Evolutionary conservation across 306 rosid genomes (phyloP).

Genomic region (Cucurbita argyrosperma): DNA sequence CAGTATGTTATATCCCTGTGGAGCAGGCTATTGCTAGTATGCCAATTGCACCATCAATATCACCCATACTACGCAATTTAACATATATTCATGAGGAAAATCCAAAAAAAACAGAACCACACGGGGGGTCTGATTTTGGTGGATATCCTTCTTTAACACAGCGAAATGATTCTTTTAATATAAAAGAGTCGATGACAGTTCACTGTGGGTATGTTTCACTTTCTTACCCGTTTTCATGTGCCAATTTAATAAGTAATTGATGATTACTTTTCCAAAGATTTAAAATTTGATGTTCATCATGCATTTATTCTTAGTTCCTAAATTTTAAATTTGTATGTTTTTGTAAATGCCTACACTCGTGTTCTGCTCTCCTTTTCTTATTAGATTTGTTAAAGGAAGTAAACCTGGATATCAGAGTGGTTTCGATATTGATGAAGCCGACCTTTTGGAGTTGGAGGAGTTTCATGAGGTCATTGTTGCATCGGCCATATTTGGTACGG

Average conservation of each 20-base stretch:
- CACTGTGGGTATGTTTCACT: constrained; percentile 74
- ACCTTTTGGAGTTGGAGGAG: constrained; percentile 67
- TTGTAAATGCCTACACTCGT: neutral
- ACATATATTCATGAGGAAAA: constrained; percentile 56
- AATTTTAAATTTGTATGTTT: neutral
- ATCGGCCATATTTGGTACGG: constrained; percentile 35
- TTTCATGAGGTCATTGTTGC: constrained; percentile 90
- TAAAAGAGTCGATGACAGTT: constrained; percentile 69
- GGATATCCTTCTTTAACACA: constrained; percentile 71
- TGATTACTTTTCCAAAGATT: constrained; percentile 2
- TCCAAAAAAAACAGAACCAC: constrained; percentile 41
- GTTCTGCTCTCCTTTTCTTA: constrained; percentile 14
- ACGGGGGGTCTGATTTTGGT: constrained; percentile 85
- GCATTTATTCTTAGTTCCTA: neutral
- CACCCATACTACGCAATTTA: constrained; percentile 58
- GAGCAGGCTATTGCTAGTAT: constrained; percentile 73
- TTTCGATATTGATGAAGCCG: constrained; percentile 83
- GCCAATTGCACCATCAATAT: constrained; percentile 61
- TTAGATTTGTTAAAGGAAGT: constrained; percentile 82
- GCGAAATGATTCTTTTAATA: constrained; percentile 70
- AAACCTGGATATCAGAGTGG: constrained; percentile 80
- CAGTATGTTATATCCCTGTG: constrained; percentile 81
- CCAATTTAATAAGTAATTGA: neutral
- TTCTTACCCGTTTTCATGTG: constrained; percentile 2
- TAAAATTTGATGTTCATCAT: neutral